phyloP scores from a whole-genome alignment of 2,329 filamentous ascomycete genomes.

The Fusarium scirpi region DNA sequence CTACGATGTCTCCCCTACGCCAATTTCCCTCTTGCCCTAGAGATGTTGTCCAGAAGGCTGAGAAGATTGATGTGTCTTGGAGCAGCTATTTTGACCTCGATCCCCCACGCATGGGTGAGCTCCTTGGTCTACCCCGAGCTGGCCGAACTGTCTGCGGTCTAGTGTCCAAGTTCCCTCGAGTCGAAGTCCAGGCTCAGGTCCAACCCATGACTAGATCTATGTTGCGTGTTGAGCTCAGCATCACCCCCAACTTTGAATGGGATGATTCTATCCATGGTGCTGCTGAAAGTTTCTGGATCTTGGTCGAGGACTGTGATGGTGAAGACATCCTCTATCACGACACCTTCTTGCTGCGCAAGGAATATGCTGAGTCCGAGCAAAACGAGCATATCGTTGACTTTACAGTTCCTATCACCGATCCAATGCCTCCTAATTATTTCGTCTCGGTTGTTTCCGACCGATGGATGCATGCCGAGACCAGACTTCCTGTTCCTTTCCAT shows the following conservation, averaged over 20 bases:
- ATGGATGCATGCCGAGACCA: slow-evolving; percentile 98
- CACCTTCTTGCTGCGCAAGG: slow-evolving; percentile 89
- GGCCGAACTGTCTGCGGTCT: slow-evolving; percentile 87
- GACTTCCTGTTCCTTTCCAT: slow-evolving; percentile 92
- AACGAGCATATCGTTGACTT: slow-evolving; percentile 97
- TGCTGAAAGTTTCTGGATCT: slow-evolving; percentile 95
- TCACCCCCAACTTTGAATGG: slow-evolving; percentile 96
- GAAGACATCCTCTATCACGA: slow-evolving; percentile 97
- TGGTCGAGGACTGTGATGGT: slow-evolving; percentile 97
- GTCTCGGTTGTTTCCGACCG: slow-evolving; percentile 93
- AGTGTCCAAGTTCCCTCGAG: slow-evolving; percentile 90
- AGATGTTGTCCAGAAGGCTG: slow-evolving; percentile 91
- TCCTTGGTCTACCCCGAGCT: slow-evolving; percentile 89
- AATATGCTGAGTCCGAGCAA: slow-evolving; percentile 85
- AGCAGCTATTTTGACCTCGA: slow-evolving; percentile 95
- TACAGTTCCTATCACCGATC: slow-evolving; percentile 95
- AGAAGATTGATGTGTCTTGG: slow-evolving; percentile 95
- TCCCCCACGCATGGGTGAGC: slow-evolving; percentile 94
- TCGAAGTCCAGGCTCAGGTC: slow-evolving; percentile 93
- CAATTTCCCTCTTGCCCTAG: slow-evolving; percentile 87
- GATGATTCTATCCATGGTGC: slow-evolving; percentile 88
- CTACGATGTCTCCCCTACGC: slow-evolving; percentile 94
- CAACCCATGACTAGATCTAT: slow-evolving; percentile 95
- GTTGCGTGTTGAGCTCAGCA: slow-evolving; percentile 88
- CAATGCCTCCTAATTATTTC: slow-evolving; percentile 99